phyloP scores from a whole-genome alignment of 2,329 filamentous ascomycete genomes.

The Aspergillus japonicus region DNA sequence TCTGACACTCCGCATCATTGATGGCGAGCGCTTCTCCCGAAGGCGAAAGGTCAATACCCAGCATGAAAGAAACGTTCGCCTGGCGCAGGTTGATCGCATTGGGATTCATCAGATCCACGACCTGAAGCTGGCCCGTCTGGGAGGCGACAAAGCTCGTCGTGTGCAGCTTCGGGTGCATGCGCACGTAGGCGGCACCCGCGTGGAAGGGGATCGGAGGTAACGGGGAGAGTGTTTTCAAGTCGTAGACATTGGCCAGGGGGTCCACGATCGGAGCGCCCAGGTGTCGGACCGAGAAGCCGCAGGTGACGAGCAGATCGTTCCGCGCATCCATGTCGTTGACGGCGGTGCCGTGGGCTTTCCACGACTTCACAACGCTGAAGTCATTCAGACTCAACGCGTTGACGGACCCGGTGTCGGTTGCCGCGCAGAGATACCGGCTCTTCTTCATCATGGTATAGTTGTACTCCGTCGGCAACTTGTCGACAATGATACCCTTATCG shows the following conservation, averaged over 20 bases:
- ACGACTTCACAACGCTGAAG: constrained; percentile 77
- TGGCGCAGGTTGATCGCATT: constrained; percentile 83
- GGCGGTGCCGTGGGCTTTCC: constrained; percentile 83
- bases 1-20: constrained; percentile 72
- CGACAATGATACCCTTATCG: constrained; percentile 69
- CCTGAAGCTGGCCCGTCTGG: constrained; percentile 88
- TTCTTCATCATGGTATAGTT: constrained; percentile 92
- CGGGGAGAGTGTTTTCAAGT: constrained; percentile 84
- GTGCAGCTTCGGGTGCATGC: constrained; percentile 93
- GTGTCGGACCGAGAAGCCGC: constrained; percentile 84
- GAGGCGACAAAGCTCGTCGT: constrained; percentile 94
- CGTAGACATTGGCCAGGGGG: constrained; percentile 91
- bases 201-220: constrained; percentile 90
- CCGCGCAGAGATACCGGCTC: constrained; percentile 84
- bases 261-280: constrained; percentile 80
- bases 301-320: constrained; percentile 92
- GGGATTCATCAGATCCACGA: constrained; percentile 92
- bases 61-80: constrained; percentile 74
- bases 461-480: constrained; percentile 69
- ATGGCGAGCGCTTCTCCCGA: constrained; percentile 84
- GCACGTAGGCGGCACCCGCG: constrained; percentile 86
- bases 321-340: constrained; percentile 98
- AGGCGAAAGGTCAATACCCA: constrained; percentile 79
- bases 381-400: constrained; percentile 80
- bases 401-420: constrained; percentile 76